Evolutionary conservation across 176 grass and related monocot genomes (phyloP).

Genomic region (Bonia amplexicaulis): DNA sequence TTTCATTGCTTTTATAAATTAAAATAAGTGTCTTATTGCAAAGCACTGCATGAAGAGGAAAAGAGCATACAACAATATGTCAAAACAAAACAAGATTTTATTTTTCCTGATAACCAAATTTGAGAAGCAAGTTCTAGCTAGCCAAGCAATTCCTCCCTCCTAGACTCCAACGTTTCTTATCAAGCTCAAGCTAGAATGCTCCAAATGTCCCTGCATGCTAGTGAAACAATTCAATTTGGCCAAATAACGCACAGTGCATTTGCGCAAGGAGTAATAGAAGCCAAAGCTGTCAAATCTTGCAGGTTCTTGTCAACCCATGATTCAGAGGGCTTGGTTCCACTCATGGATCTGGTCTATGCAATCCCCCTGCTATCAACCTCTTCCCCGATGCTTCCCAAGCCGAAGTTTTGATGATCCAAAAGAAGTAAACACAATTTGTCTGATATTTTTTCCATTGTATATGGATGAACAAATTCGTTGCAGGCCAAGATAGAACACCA

Average conservation of each 20-base stretch:
- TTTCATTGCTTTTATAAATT: neutral
- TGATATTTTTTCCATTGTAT: neutral
- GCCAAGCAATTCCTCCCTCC: neutral
- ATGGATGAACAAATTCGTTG: neutral
- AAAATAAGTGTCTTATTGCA: neutral
- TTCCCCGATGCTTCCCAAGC: neutral
- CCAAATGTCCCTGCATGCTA: neutral
- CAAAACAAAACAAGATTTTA: neutral
- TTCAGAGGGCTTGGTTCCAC: too few species aligned
- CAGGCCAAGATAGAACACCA: too few species aligned
- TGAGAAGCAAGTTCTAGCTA: neutral
- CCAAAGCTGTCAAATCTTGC: too few species aligned
- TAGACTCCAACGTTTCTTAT: too few species aligned
- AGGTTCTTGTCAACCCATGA: too few species aligned
- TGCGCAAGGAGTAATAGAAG: neutral
- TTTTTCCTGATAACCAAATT: neutral
- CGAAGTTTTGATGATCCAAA: neutral
- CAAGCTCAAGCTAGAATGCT: too few species aligned
- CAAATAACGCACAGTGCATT: neutral
- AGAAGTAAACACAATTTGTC: neutral
- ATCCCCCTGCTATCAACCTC: neutral
- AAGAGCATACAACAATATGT: neutral
- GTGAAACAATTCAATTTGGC: neutral
- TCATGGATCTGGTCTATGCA: too few species aligned
- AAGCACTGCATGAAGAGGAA: neutral